Evolutionary conservation across 805 yeast species (phyloP).

Genomic region (Monosporozyma aerobia): DNA sequence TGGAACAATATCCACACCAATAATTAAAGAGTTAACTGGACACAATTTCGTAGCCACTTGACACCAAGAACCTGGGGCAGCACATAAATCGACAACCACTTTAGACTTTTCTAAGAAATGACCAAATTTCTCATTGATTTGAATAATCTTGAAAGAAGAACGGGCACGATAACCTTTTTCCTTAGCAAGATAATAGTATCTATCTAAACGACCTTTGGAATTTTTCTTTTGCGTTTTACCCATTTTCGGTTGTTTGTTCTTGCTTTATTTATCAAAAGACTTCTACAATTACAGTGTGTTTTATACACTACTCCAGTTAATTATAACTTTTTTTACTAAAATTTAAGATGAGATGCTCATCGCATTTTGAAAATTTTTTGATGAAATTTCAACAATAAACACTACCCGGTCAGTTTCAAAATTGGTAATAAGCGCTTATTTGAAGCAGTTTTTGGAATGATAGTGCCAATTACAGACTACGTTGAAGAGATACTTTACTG

Average conservation of each 20-base stretch:
- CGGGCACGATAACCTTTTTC: conserved; percentile 99
- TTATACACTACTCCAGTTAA: background rate
- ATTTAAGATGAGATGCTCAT: conserved; percentile 3
- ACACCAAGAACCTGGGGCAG: conserved; percentile 99
- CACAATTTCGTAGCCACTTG: conserved; percentile 93
- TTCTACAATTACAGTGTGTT: background rate
- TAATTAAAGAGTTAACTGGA: conserved; percentile 85
- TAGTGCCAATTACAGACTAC: too few species aligned
- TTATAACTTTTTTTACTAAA: background rate
- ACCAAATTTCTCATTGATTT: conserved; percentile 92
- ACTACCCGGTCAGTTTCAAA: background rate
- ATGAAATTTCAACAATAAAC: background rate
- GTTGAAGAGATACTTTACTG: too few species aligned
- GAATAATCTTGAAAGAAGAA: conserved; percentile 91
- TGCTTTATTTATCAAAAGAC: background rate
- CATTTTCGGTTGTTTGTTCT: conserved; percentile 34
- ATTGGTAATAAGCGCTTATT: too few species aligned
- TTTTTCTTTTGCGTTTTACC: conserved; percentile 91
- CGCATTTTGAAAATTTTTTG: conserved; percentile 3
- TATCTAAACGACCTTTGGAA: conserved; percentile 98
- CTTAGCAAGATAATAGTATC: conserved; percentile 91
- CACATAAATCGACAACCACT: conserved; percentile 95
- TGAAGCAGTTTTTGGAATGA: too few species aligned
- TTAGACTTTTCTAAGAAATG: conserved; percentile 90
- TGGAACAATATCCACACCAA: conserved; percentile 98